Evolutionary conservation across 1,284 basidiomycete species (phyloP).

Genomic region (Moesziomyces sp.): DNA sequence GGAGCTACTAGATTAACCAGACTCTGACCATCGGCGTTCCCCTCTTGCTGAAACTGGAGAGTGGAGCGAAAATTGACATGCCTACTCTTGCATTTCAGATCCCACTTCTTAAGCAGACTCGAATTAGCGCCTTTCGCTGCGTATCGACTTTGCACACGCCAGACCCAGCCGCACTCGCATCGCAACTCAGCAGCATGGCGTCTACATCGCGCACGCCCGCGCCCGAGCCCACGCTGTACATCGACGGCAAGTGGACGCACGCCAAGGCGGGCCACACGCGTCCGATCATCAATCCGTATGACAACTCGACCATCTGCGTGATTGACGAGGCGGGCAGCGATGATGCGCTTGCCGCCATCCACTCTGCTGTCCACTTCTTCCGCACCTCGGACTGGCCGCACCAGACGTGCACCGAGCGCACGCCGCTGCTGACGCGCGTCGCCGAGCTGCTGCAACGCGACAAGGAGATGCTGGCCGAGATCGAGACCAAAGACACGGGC

Average conservation of each 20-base stretch:
- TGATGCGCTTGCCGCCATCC: conserved; percentile 60
- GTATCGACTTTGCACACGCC: background rate
- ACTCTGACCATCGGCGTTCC: conserved; percentile 31
- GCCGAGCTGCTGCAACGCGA: conserved; percentile 64
- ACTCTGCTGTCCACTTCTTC: conserved; percentile 58
- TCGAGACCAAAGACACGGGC: conserved; percentile 66
- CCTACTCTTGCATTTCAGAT: no score
- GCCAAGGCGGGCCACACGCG: conserved; percentile 55
- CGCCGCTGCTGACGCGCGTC: conserved; percentile 46
- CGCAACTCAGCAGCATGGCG: conserved; percentile 48
- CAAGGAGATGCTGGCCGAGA: conserved; percentile 55
- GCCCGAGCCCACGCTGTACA: conserved; percentile 63
- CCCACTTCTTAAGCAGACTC: no score
- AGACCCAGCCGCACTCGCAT: conserved; percentile 41
- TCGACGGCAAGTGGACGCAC: conserved; percentile 63
- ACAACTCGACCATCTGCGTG: conserved; percentile 49
- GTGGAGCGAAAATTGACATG: no score
- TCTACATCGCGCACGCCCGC: conserved; percentile 43
- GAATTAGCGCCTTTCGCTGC: background rate
- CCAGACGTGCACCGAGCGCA: conserved; percentile 48
- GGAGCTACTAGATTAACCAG: conserved; percentile 54
- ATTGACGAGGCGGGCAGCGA: conserved; percentile 62
- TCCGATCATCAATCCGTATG: conserved; percentile 62
- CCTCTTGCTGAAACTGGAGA: no score
- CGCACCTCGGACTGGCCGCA: conserved; percentile 53